A percentile compares a stretch with the other conserved stretches of the same genome.
Conservation (phyloP, 768 basidiomycete genomes). For the Suillus americanus region DNA sequence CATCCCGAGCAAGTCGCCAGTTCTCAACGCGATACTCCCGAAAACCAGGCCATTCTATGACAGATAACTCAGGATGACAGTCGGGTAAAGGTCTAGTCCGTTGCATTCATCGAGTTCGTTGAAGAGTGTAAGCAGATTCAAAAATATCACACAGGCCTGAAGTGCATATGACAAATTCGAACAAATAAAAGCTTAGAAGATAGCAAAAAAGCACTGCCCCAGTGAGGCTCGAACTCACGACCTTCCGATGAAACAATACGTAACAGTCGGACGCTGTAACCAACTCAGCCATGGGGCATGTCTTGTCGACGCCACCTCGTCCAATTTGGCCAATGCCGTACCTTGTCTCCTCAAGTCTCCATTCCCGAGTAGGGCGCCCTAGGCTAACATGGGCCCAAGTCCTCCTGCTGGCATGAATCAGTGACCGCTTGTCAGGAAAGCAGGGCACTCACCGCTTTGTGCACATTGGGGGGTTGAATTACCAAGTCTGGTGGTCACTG, state of each 20-base stretch:
- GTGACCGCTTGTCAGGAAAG: too few relatives aligned
- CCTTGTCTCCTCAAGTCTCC: background rate
- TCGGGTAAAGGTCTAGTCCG: conserved; percentile 36
- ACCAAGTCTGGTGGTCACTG: too few relatives aligned
- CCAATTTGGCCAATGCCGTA: background rate
- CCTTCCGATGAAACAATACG: conserved; percentile 41
- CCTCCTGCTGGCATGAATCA: too few relatives aligned
- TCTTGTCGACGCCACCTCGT: background rate
- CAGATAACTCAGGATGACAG: conserved; percentile 51
- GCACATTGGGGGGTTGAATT: too few relatives aligned
- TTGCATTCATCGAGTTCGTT: conserved; percentile 34
- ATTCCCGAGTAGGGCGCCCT: background rate
- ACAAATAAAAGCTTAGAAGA: background rate
- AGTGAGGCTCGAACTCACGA: conserved; percentile 55
- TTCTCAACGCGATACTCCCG: conserved; percentile 64
- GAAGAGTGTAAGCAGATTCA: background rate
- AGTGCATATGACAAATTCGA: background rate
- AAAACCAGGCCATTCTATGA: conserved; percentile 46
- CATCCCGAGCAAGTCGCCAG: conserved; percentile 44
- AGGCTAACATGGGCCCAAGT: too few relatives aligned
- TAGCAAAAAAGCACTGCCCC: conserved; percentile 37
- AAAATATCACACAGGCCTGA: too few relatives aligned
- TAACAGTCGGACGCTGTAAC: conserved; percentile 53
- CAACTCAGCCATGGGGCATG: conserved; percentile 54
- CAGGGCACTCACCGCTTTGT: too few relatives aligned